Evolutionary conservation across 2,329 filamentous ascomycete genomes (phyloP).

Genomic region (Botrytis paeoniae): DNA sequence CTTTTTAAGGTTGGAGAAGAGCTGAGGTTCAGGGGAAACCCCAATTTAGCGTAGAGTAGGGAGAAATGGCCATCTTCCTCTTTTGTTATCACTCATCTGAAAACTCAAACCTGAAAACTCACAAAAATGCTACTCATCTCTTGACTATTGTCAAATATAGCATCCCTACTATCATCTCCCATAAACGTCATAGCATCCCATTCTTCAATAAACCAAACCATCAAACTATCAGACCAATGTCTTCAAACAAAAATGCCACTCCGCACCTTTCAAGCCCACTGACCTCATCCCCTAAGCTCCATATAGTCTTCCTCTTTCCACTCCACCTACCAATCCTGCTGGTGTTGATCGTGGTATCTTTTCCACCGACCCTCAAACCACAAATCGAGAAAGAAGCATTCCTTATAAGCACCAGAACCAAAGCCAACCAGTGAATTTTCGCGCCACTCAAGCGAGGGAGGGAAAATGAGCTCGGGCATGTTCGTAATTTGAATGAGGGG

Average conservation of each 20-base stretch:
- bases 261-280: background rate
- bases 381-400: background rate
- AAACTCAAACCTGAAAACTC: background rate
- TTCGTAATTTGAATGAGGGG: background rate
- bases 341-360: background rate
- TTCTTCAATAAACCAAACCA: background rate
- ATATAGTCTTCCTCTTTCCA: too few species aligned
- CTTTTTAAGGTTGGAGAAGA: too few species aligned
- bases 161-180: background rate
- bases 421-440: background rate
- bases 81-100: background rate
- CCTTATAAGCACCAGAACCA: background rate
- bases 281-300: too few species aligned
- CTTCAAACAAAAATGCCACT: background rate
- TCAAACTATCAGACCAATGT: background rate
- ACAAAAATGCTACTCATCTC: background rate
- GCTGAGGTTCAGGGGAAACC: too few species aligned
- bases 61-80: background rate
- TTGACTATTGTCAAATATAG: background rate
- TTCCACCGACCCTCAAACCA: background rate
- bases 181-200: background rate
- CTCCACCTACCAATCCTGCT: background rate
- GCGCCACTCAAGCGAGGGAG: background rate
- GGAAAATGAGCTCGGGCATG: background rate
- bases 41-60: too few species aligned